phyloP scores from a whole-genome alignment of 352 stramenopile genomes.

The Globisporangium viniferum region DNA sequence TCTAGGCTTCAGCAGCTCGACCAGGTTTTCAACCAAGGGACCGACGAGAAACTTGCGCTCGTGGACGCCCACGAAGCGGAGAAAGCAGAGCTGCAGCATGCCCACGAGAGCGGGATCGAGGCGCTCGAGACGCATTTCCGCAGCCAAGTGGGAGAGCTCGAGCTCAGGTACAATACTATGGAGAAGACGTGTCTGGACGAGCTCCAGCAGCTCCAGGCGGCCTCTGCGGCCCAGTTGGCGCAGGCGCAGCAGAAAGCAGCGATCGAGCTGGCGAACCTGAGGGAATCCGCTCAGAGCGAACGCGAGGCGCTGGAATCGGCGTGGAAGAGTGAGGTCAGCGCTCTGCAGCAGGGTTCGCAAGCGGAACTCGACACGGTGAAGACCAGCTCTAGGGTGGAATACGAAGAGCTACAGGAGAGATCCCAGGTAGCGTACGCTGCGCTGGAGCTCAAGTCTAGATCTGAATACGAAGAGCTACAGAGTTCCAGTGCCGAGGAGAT shows the following conservation, averaged over 20 bases:
- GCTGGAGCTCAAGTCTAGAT: slow-evolving; percentile 19
- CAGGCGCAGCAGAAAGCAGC: slow-evolving; percentile 5
- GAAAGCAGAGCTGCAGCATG: slow-evolving; percentile 22
- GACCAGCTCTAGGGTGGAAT: slow-evolving; percentile 14
- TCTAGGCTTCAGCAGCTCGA: slow-evolving; percentile 37
- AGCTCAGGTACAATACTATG: slow-evolving; percentile 25
- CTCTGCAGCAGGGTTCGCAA: slow-evolving; percentile 18
- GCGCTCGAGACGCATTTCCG: slow-evolving; percentile 26
- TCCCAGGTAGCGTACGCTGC: slow-evolving; percentile 22
- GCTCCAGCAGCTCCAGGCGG: slow-evolving; percentile 31
- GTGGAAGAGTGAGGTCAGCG: slow-evolving; percentile 15
- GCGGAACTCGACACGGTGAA: slow-evolving; percentile 26
- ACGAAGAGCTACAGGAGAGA: slow-evolving; percentile 20
- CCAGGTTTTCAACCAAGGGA: slow-evolving; percentile 32
- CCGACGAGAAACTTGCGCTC: slow-evolving; percentile 43
- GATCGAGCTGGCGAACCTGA: not conserved
- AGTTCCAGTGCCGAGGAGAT: slow-evolving; percentile 27
- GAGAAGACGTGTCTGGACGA: slow-evolving; percentile 34
- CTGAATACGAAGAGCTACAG: slow-evolving; percentile 25
- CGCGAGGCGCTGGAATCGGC: not conserved
- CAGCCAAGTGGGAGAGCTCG: slow-evolving; percentile 26
- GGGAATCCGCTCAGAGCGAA: slow-evolving; percentile 8
- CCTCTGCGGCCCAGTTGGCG: slow-evolving; percentile 21
- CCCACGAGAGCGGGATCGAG: slow-evolving; percentile 24
- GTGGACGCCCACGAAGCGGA: slow-evolving; percentile 35